These are phyloP conservation scores for Cyphellophora attinorum DNA, from an alignment of 2,329 filamentous ascomycete genomes.

Conservation along the genomic window DNA sequence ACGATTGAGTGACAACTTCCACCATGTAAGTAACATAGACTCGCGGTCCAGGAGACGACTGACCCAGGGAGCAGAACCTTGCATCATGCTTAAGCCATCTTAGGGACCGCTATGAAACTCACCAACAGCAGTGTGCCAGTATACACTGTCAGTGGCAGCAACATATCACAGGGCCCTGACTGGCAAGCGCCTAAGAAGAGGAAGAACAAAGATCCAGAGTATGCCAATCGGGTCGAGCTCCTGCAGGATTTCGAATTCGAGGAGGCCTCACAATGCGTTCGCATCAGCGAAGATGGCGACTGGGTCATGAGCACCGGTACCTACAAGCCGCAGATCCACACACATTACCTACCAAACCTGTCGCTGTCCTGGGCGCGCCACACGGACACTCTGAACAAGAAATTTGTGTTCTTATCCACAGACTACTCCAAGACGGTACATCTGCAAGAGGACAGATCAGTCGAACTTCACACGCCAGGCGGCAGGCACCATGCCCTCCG, in stretches of 20 bases:
- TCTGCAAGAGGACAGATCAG: slow-evolving; percentile 77
- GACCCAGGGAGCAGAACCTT: too few relatives aligned
- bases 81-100: too few relatives aligned
- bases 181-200: slow-evolving; percentile 90
- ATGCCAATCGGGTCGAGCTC: slow-evolving; percentile 85
- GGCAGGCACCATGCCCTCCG: slow-evolving; percentile 84
- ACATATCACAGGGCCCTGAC: slow-evolving; percentile 80
- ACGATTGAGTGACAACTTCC: too few relatives aligned
- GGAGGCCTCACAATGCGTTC: slow-evolving; percentile 82
- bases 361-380: slow-evolving; percentile 91
- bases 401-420: slow-evolving; percentile 75
- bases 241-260: slow-evolving; percentile 98
- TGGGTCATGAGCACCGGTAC: slow-evolving; percentile 91
- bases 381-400: slow-evolving; percentile 83
- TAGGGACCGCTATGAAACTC: slow-evolving; percentile 39
- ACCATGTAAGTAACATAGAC: too few relatives aligned
- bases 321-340: slow-evolving; percentile 77
- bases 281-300: slow-evolving; percentile 87
- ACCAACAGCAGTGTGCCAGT: slow-evolving; percentile 71
- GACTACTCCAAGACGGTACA: slow-evolving; percentile 95
- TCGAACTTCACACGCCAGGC: slow-evolving; percentile 86
- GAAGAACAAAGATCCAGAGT: slow-evolving; percentile 85
- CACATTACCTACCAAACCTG: slow-evolving; percentile 87
- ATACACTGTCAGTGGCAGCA: slow-evolving; percentile 89
- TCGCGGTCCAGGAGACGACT: too few relatives aligned